These are phyloP conservation scores for Kwoniella europaea DNA, from an alignment of 768 basidiomycete species.

Conservation along the genomic window DNA sequence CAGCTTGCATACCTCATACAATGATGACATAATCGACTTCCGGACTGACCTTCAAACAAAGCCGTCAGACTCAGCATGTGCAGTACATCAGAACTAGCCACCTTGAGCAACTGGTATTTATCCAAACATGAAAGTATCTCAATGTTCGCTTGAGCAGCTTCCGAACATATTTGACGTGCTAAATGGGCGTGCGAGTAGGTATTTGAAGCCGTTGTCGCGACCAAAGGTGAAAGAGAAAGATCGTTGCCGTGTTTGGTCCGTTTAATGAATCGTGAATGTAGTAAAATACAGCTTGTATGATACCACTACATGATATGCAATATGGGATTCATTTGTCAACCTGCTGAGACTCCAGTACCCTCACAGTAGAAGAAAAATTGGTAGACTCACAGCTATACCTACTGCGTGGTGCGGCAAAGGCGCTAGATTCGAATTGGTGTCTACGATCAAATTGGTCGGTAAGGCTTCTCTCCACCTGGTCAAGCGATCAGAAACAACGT, in stretches of 20 bases:
- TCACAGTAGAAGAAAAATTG: neutral
- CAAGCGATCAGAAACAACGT: constrained; percentile 14
- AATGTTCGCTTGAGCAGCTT: constrained; percentile 43
- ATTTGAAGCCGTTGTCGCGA: constrained; percentile 14
- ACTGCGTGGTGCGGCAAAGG: constrained; percentile 46
- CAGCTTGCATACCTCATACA: neutral
- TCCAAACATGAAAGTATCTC: constrained; percentile 38
- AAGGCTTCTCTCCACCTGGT: constrained; percentile 31
- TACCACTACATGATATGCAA: constrained; percentile 37
- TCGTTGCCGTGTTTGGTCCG: neutral
- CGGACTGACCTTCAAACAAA: constrained; percentile 38
- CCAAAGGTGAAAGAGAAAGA: neutral
- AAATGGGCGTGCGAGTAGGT: neutral
- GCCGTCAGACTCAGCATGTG: constrained; percentile 47
- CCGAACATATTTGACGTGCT: constrained; percentile 36
- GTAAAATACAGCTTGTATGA: constrained; percentile 39
- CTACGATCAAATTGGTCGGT: constrained; percentile 25
- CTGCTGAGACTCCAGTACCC: too few relatives aligned
- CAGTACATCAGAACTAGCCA: constrained; percentile 44
- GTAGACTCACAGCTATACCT: constrained; percentile 36
- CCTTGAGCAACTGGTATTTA: constrained; percentile 28
- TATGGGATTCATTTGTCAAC: too few relatives aligned
- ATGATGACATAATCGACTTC: neutral
- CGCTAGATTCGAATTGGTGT: constrained; percentile 14
- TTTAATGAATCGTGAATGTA: constrained; percentile 41